Conservation (phyloP, 1,139 yeast genomes). For the Taphrina confusa region DNA sequence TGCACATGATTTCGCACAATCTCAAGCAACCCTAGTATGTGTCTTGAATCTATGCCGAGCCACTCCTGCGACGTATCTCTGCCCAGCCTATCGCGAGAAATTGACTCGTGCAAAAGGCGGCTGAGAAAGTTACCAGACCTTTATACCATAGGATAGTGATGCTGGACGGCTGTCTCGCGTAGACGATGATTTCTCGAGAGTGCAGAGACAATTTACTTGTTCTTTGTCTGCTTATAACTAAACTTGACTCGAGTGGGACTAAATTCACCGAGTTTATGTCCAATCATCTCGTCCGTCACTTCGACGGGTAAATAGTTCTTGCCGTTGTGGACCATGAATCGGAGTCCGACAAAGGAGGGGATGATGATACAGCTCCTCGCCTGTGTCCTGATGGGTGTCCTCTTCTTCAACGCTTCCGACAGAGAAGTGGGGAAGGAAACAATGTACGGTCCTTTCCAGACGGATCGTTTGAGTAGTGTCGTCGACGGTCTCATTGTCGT, state of each 20-base stretch:
- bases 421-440: constrained; percentile 77
- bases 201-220: constrained; percentile 22
- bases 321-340: constrained; percentile 92
- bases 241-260: constrained; percentile 71
- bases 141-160: no score
- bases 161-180: no score
- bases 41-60: no score
- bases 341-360: constrained; percentile 84
- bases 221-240: constrained; percentile 34
- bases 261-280: constrained; percentile 92
- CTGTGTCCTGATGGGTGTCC: constrained; percentile 86
- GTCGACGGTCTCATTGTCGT: constrained; percentile 64
- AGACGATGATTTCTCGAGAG: no score
- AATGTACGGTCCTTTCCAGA: constrained; percentile 92
- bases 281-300: constrained; percentile 94
- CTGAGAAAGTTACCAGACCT: no score
- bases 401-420: constrained; percentile 75
- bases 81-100: no score
- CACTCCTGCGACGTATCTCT: no score
- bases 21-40: no score
- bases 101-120: no score
- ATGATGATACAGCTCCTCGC: constrained; percentile 91
- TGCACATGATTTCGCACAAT: no score
- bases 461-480: constrained; percentile 60
- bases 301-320: constrained; percentile 88